A percentile compares a stretch with the other conserved stretches of the same genome.
Evolutionary conservation across 768 basidiomycete genomes (phyloP).

Genomic region (Megacollybia marginata): DNA sequence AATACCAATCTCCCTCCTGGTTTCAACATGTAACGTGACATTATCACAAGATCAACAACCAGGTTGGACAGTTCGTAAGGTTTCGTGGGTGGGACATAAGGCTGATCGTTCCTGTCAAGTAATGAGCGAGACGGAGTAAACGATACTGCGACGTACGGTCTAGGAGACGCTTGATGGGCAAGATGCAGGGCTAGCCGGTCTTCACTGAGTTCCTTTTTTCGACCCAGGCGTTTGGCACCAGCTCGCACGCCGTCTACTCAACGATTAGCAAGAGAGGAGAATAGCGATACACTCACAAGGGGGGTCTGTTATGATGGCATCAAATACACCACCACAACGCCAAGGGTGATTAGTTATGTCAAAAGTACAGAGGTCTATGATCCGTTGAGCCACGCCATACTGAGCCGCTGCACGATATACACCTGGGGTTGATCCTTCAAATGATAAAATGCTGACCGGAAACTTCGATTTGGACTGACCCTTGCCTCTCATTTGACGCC

Average conservation of each 20-base stretch:
- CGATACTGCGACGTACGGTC: conserved; percentile 33
- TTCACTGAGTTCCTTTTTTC: conserved; percentile 44
- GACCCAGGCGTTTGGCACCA: conserved; percentile 75
- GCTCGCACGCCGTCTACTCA: conserved; percentile 84
- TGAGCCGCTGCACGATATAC: conserved; percentile 76
- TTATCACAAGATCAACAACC: conserved; percentile 69
- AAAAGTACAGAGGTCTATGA: conserved; percentile 85
- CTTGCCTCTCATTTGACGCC: conserved; percentile 94
- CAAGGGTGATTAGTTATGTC: conserved; percentile 90
- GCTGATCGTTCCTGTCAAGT: conserved; percentile 41
- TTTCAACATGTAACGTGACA: conserved; percentile 78
- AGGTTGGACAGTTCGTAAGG: conserved; percentile 90
- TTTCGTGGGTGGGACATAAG: conserved; percentile 83
- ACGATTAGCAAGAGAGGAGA: neutral
- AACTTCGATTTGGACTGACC: conserved; percentile 27
- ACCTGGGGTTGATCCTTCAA: conserved; percentile 47
- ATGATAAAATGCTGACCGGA: neutral
- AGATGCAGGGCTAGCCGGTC: conserved; percentile 27
- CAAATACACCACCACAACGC: conserved; percentile 84
- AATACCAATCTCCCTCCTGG: conserved; percentile 89
- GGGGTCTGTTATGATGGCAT: conserved; percentile 92
- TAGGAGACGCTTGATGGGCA: conserved; percentile 29
- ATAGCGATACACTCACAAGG: conserved; percentile 54
- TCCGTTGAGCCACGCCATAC: conserved; percentile 66
- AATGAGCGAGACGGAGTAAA: neutral